Conservation (phyloP, 306 rosid species). For the Morella rubra region DNA sequence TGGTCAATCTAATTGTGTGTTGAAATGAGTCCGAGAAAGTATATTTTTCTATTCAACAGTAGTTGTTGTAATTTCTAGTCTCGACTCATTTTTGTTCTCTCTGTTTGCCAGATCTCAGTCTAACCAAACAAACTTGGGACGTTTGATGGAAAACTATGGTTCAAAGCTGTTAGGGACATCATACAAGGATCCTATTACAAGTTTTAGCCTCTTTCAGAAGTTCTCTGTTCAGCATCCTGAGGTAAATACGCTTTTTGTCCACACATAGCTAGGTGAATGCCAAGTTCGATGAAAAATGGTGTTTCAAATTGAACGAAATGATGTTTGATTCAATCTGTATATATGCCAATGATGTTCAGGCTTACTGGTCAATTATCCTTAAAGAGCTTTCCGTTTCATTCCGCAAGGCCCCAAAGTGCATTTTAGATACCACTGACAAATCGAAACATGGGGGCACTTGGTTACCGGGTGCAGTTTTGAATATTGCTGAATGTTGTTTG, state of each 20-base stretch:
- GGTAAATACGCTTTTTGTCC: constrained; percentile 29
- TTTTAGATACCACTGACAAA: constrained; percentile 59
- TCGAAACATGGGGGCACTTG: constrained; percentile 61
- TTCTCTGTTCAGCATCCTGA: constrained; percentile 63
- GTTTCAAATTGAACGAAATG: not conserved
- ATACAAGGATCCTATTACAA: constrained; percentile 71
- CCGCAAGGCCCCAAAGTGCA: constrained; percentile 49
- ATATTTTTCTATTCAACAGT: not conserved
- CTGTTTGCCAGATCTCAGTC: constrained; percentile 42
- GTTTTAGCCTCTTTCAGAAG: constrained; percentile 62
- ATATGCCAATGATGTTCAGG: constrained; percentile 33
- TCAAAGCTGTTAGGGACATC: constrained; percentile 56
- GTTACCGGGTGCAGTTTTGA: constrained; percentile 69
- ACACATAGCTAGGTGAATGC: not conserved
- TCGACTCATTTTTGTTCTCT: not conserved
- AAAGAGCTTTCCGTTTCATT: constrained; percentile 67
- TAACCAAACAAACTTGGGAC: constrained; percentile 58
- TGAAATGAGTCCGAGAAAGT: not conserved
- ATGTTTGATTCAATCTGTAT: not conserved
- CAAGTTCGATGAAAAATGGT: not conserved
- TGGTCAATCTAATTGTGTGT: not conserved
- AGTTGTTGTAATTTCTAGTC: not conserved
- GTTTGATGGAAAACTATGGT: constrained; percentile 64
- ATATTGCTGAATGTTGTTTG: constrained; percentile 81
- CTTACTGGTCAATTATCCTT: constrained; percentile 73